Conservation (phyloP, 106 monocot species). For the Dactylorhiza incarnata region DNA sequence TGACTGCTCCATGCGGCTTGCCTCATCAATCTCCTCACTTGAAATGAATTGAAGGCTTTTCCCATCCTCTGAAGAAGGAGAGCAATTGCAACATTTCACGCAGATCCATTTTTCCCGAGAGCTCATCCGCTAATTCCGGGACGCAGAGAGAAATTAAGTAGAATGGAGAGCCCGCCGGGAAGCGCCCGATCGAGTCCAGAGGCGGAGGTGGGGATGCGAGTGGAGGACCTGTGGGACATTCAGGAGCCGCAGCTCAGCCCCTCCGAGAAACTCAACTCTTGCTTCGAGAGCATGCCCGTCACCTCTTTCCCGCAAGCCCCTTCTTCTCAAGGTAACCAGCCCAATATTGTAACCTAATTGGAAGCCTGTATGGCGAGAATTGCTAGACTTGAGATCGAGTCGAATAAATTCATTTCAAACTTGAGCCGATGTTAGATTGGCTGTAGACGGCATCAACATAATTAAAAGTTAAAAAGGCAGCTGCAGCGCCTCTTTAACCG, state of each 20-base stretch:
- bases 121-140: neutral
- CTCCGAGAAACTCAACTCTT: constrained; percentile 80
- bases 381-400: too few species aligned
- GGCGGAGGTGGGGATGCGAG: constrained; percentile 63
- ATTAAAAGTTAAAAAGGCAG: too few species aligned
- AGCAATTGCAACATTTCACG: neutral
- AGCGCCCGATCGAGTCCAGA: constrained; percentile 60
- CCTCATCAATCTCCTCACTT: too few species aligned
- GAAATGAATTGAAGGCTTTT: neutral
- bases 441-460: too few species aligned
- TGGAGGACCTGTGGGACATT: constrained; percentile 81
- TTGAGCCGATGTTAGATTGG: too few species aligned
- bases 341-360: neutral
- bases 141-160: neutral
- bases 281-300: constrained; percentile 67
- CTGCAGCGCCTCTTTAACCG: too few species aligned
- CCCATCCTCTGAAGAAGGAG: neutral
- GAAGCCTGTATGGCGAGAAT: too few species aligned
- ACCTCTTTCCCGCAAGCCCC: constrained; percentile 50
- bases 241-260: constrained; percentile 64
- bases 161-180: constrained; percentile 48
- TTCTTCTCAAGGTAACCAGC: constrained; percentile 37
- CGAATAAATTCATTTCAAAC: too few species aligned
- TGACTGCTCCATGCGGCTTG: too few species aligned
- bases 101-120: constrained; percentile 3